Conservation (phyloP, 805 yeast species). For the Clavispora asparagi region DNA sequence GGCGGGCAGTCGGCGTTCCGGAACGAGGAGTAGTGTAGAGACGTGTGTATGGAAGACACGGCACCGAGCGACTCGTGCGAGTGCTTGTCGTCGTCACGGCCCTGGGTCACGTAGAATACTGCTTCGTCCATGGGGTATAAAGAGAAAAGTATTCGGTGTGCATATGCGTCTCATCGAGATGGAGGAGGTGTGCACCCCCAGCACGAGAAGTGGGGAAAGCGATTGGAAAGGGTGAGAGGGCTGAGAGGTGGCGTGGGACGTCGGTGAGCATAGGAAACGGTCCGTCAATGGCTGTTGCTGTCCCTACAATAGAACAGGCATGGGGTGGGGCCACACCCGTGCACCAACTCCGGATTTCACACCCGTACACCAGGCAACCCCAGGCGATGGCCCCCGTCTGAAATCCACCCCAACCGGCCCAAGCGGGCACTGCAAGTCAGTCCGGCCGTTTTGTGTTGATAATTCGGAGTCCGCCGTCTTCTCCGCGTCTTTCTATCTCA, state of each 20-base stretch:
- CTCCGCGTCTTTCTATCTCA: too few relatives aligned
- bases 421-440: too few relatives aligned
- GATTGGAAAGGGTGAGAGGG: too few relatives aligned
- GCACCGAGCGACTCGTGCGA: constrained; percentile 39
- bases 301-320: too few relatives aligned
- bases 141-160: constrained; percentile 1
- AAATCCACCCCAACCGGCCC: background rate
- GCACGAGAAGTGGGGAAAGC: too few relatives aligned
- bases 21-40: constrained; percentile 46
- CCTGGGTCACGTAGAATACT: constrained; percentile 42
- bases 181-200: background rate
- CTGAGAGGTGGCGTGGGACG: too few relatives aligned
- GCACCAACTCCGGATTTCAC: too few relatives aligned
- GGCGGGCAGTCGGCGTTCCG: constrained; percentile 46
- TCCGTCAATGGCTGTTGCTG: background rate
- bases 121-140: constrained; percentile 42
- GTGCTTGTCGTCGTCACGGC: constrained; percentile 39
- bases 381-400: background rate
- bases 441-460: too few relatives aligned
- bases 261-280: too few relatives aligned
- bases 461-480: too few relatives aligned
- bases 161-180: constrained; percentile 1
- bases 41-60: constrained; percentile 40
- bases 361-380: background rate
- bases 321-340: too few relatives aligned